phyloP scores from a whole-genome alignment of 495 filamentous ascomycete species.

The Cercophora scortea region DNA sequence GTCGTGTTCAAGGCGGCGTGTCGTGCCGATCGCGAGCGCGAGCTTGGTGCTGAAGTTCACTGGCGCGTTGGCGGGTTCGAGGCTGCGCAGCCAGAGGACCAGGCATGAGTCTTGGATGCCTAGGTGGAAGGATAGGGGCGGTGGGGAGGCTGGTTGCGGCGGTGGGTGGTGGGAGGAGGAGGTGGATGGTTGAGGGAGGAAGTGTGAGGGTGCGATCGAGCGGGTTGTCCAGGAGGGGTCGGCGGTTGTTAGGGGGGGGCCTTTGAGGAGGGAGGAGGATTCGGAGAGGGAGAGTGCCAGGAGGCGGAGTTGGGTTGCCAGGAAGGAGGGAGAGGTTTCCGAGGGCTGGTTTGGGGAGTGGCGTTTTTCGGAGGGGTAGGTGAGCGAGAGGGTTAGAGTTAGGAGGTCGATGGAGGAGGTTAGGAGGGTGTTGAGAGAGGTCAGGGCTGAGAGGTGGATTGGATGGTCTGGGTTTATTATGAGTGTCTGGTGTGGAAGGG shows the following conservation, averaged over 20 bases:
- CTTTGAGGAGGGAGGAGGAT: conserved; percentile 52
- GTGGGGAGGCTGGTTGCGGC: conserved; percentile 13
- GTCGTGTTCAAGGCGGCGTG: conserved; percentile 64
- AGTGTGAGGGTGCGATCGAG: conserved; percentile 30
- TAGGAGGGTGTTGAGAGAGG: conserved; percentile 63
- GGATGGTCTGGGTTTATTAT: conserved; percentile 45
- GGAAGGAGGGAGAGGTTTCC: conserved; percentile 40
- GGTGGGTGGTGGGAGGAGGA: conserved; percentile 5
- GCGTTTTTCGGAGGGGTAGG: conserved; percentile 11
- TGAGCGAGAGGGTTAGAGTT: conserved; percentile 61
- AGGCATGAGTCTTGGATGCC: conserved; percentile 70
- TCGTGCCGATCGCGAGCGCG: conserved; percentile 48
- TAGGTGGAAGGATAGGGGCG: conserved; percentile 63
- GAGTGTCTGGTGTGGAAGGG: conserved; percentile 41
- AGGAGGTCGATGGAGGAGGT: conserved; percentile 72
- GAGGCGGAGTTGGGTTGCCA: conserved; percentile 70
- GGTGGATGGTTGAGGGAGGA: conserved; percentile 28
- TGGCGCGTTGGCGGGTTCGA: conserved; percentile 53
- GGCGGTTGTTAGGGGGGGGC: conserved; percentile 34
- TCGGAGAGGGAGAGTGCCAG: conserved; percentile 69
- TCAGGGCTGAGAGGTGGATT: conserved; percentile 59
- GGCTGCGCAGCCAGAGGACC: conserved; percentile 68
- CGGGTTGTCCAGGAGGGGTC: conserved; percentile 30
- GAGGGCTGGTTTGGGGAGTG: conserved; percentile 19
- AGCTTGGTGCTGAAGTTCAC: conserved; percentile 43